A percentile compares a stretch with the other conserved stretches of the same genome.
These are phyloP conservation scores for Syzygium oleosum DNA, from an alignment of 345 rosid genomes.

Conservation along the genomic window DNA sequence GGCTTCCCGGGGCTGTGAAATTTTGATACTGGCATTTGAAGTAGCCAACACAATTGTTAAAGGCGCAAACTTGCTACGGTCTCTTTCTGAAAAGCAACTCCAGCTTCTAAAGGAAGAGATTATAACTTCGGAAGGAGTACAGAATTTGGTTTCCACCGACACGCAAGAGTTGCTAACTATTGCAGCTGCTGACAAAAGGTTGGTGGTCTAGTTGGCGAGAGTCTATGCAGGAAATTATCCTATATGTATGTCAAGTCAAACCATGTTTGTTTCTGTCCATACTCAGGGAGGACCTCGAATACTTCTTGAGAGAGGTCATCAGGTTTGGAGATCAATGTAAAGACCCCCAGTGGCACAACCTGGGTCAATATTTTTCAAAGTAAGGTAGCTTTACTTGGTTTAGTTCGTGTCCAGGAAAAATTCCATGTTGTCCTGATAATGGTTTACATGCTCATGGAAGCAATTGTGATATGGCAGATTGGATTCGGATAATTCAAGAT, in stretches of 20 bases:
- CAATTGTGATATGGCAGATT: background rate
- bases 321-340: constrained; percentile 86
- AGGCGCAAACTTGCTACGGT: constrained; percentile 60
- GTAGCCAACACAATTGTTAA: constrained; percentile 87
- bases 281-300: constrained; percentile 74
- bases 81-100: constrained; percentile 61
- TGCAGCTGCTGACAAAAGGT: constrained; percentile 96
- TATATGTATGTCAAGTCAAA: background rate
- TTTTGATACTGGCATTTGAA: constrained; percentile 73
- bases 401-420: background rate
- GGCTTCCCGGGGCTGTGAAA: constrained; percentile 41
- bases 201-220: constrained; percentile 1
- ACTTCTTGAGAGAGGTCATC: constrained; percentile 65
- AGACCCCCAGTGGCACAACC: constrained; percentile 85
- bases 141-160: constrained; percentile 58
- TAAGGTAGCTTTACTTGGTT: constrained; percentile 21
- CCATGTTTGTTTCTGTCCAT: constrained; percentile 1
- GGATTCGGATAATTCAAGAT: background rate
- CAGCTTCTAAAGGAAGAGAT: constrained; percentile 52
- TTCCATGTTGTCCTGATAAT: background rate
- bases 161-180: constrained; percentile 49
- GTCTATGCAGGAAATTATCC: background rate
- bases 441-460: background rate
- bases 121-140: constrained; percentile 59
- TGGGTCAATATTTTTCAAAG: constrained; percentile 66